Evolutionary conservation across 768 basidiomycete genomes (phyloP), one percentile per base, ranked within the genome.

Genomic region (Glaciozyma antarctica): DNA sequence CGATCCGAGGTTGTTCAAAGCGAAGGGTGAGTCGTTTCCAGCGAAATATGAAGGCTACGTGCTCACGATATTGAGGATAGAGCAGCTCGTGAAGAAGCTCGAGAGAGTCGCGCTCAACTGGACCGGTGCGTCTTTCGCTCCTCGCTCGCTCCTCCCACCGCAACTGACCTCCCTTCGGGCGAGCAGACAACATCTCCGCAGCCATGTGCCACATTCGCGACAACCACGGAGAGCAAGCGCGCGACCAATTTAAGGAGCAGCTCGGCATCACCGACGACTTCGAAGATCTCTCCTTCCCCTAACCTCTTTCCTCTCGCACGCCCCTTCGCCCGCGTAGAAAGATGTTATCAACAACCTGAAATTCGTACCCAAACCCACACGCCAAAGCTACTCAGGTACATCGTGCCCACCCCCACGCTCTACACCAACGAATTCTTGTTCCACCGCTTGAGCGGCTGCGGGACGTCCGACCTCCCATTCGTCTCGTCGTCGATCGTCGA

Each of bases 401-500:
- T 15, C 38, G 7, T 41, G 6, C 13, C 38, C 12, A 2, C 13
- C 38, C 10, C 38, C 49, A 5, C 49, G 22, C 48, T 17, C 38
- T 57, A 58, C 26, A 24, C 57, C 26, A 43, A 22, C 61, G 58
- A 67, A 38, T 67, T 56, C 53, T 67, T 67, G 53, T 48, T 51
- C 66, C 66, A 67, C 58, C 62, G 28, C 61, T 58, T 59, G 44
- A 63, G 34, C 47, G 41, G 52, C 22, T 54, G 10, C 22, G 66
- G 66, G 38, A 54, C 58, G 44, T 63, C 66, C 54, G 2, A 57
- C 43, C 69, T 44, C 47, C 41, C 21, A 49, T 67, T 52, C 21
- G 64, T 53, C 61, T 64, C 69, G 22, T 30, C 38, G 13, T 64
- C 61, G 34, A 70, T 45, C 43, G 64, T 63, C 28, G 34, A 34